Evolutionary conservation across 345 rosid genomes (phyloP).

Genomic region (Salix caprea): DNA sequence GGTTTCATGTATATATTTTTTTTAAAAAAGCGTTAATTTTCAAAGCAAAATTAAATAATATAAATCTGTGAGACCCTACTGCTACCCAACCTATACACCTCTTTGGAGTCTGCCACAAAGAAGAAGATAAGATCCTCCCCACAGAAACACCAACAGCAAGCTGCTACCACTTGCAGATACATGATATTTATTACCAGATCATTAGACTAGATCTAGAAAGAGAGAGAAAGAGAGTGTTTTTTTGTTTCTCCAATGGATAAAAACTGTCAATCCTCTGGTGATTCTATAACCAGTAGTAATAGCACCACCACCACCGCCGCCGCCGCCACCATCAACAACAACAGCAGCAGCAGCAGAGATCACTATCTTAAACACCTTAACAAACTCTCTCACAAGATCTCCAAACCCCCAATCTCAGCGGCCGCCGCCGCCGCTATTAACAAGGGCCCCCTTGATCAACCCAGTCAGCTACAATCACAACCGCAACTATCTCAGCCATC

Average conservation of each 20-base stretch:
- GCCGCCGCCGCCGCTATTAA: constrained; percentile 9
- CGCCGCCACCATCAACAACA: neutral
- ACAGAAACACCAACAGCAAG: neutral
- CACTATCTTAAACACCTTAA: constrained; percentile 60
- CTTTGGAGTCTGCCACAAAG: neutral
- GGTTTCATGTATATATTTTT: too few species aligned
- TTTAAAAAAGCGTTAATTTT: too few species aligned
- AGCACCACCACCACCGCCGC: neutral
- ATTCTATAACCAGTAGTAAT: constrained; percentile 29
- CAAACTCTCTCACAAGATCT: constrained; percentile 80
- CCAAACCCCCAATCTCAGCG: constrained; percentile 39
- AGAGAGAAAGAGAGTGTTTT: neutral
- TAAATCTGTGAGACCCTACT: neutral
- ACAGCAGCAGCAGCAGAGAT: neutral
- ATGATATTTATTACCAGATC: neutral
- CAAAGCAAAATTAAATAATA: too few species aligned
- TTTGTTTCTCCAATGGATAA: constrained; percentile 45
- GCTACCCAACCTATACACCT: neutral
- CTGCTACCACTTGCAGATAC: neutral
- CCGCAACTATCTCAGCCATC: constrained; percentile 11
- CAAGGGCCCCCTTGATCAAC: constrained; percentile 40
- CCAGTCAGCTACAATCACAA: neutral
- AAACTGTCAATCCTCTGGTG: constrained; percentile 52
- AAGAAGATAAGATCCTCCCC: neutral
- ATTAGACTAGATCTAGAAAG: constrained; percentile 14